Percentiles rank a stretch among this genome's conserved stretches.
Conservation (phyloP, 148 eudicot species). For the Nepenthes mirabilis region DNA sequence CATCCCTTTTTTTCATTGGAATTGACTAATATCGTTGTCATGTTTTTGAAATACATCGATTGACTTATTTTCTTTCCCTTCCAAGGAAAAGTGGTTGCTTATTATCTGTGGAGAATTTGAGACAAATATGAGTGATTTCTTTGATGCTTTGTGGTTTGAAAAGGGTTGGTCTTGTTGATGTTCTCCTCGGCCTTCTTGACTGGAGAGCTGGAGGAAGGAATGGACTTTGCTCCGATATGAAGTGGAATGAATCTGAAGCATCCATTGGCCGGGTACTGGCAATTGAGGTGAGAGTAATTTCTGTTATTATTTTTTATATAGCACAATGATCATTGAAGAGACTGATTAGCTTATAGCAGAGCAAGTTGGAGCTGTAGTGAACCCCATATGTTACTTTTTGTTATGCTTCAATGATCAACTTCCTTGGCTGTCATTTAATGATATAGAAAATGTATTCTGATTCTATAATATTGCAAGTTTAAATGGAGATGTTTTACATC, state of each 20-base stretch:
- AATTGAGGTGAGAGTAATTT: slow-evolving; percentile 52
- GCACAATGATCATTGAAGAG: neutral
- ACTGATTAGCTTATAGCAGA: neutral
- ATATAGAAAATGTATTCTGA: too few species aligned
- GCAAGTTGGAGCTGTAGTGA: too few species aligned
- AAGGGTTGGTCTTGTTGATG: slow-evolving; percentile 96
- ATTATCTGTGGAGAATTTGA: neutral
- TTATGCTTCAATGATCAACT: too few species aligned
- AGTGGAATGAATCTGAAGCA: slow-evolving; percentile 99
- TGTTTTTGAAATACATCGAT: too few species aligned
- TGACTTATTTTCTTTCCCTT: too few species aligned
- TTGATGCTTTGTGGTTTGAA: slow-evolving; percentile 7
- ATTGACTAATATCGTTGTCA: too few species aligned
- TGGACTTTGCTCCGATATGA: slow-evolving; percentile 93
- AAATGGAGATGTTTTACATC: too few species aligned
- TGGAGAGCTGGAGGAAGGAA: slow-evolving; percentile 98
- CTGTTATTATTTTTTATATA: slow-evolving; percentile 4
- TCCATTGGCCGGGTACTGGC: slow-evolving; percentile 96
- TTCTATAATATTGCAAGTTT: too few species aligned
- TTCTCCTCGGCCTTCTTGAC: slow-evolving; percentile 97
- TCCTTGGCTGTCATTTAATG: too few species aligned
- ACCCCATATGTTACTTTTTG: too few species aligned
- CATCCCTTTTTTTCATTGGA: too few species aligned
- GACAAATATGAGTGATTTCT: neutral
- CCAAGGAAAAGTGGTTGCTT: too few species aligned